Evolutionary conservation across 441 rosid species (phyloP).

Genomic region (Hura crepitans): DNA sequence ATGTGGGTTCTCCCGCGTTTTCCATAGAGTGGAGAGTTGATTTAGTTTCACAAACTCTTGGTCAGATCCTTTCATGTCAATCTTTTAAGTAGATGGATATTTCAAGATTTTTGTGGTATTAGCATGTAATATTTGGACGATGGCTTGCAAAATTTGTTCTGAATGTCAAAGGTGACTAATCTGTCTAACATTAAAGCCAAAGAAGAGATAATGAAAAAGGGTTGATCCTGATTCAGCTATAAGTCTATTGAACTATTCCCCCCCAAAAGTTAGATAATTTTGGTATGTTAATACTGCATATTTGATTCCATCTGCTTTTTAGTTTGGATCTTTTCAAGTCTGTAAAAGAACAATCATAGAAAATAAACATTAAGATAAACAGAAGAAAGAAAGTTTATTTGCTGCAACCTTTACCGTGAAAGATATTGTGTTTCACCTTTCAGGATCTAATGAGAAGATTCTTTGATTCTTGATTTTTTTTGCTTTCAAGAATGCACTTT

Average conservation of each 20-base stretch:
- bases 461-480: background rate
- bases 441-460: background rate
- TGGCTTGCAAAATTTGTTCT: background rate
- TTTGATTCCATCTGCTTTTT: background rate
- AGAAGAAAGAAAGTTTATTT: background rate
- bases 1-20: no score
- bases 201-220: background rate
- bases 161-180: background rate
- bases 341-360: background rate
- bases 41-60: background rate
- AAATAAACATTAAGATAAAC: background rate
- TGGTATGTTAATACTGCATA: background rate
- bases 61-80: background rate
- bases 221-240: background rate
- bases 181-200: background rate
- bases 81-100: background rate
- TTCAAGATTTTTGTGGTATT: background rate
- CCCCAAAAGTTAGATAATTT: background rate
- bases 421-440: background rate
- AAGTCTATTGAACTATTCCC: background rate
- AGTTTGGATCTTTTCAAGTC: no score
- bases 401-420: background rate
- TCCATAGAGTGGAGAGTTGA: background rate
- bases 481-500: background rate
- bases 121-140: background rate